Evolutionary conservation across 805 yeast genomes (phyloP).

Genomic region (Saturnispora serradocipensis): DNA sequence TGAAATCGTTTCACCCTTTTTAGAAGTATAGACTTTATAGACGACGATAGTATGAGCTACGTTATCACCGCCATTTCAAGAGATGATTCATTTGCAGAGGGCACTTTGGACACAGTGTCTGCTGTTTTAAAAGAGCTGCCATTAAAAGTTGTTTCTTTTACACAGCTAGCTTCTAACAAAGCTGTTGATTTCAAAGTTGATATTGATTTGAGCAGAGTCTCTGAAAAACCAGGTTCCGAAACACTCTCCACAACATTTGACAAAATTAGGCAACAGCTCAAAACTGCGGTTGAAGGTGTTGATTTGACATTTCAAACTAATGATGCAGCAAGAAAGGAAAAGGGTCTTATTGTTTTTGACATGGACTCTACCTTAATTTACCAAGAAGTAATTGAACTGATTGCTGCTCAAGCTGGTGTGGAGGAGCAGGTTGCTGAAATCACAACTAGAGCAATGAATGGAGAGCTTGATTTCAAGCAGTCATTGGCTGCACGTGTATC

Average conservation of each 20-base stretch:
- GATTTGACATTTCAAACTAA: conserved; percentile 38
- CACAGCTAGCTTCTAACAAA: conserved; percentile 26
- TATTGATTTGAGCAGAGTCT: conserved; percentile 15
- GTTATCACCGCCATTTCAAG: conserved; percentile 26
- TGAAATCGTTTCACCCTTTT: neutral
- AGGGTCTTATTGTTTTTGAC: conserved; percentile 76
- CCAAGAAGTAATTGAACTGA: conserved; percentile 94
- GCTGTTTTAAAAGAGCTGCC: conserved; percentile 24
- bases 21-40: neutral
- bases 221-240: conserved; percentile 2
- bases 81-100: conserved; percentile 16
- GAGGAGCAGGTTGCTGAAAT: conserved; percentile 81
- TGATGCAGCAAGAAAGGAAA: conserved; percentile 25
- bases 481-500: conserved; percentile 68
- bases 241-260: conserved; percentile 14
- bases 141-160: conserved; percentile 21
- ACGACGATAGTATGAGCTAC: conserved; percentile 17
- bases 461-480: conserved; percentile 84
- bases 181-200: conserved; percentile 32
- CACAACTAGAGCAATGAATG: conserved; percentile 94
- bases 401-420: conserved; percentile 89
- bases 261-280: conserved; percentile 15
- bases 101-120: conserved; percentile 18
- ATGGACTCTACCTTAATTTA: conserved; percentile 96
- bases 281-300: conserved; percentile 20